Percentiles rank a stretch among this genome's conserved stretches.
Evolutionary conservation across 73 alveolate genomes (phyloP).

Genomic region (Paramecium pentaurelia): DNA sequence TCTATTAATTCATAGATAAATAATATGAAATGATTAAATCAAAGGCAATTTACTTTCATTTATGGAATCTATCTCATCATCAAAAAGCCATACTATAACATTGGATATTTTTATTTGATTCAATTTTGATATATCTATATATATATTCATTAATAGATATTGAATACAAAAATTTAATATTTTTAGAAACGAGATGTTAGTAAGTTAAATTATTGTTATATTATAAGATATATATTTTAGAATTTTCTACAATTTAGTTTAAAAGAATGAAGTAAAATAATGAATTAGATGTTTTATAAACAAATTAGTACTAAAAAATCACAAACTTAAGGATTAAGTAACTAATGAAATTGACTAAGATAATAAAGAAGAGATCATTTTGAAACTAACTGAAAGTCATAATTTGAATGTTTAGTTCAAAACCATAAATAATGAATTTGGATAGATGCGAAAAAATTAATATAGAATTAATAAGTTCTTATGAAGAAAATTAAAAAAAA

Average conservation of each 20-base stretch:
- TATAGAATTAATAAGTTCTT: neutral
- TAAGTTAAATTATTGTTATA: too few species aligned
- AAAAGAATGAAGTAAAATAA: neutral
- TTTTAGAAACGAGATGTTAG: neutral
- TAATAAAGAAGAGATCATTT: neutral
- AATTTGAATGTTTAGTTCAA: neutral
- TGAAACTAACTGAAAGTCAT: neutral
- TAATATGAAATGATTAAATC: neutral
- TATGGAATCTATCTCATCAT: neutral
- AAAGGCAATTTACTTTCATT: neutral
- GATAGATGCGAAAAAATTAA: neutral
- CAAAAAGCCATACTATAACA: neutral
- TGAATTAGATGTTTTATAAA: neutral
- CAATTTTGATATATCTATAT: neutral
- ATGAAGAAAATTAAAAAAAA: neutral
- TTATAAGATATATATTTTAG: neutral
- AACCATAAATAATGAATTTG: neutral
- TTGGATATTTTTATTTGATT: neutral
- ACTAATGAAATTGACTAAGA: neutral
- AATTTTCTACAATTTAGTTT: neutral
- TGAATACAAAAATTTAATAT: too few species aligned
- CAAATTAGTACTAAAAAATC: neutral
- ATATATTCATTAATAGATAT: too few species aligned
- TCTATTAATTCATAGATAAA: neutral
- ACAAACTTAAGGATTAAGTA: neutral